These are phyloP conservation scores for Lachancea lanzarotensis DNA, from an alignment of 805 yeast genomes.

Conservation along the genomic window DNA sequence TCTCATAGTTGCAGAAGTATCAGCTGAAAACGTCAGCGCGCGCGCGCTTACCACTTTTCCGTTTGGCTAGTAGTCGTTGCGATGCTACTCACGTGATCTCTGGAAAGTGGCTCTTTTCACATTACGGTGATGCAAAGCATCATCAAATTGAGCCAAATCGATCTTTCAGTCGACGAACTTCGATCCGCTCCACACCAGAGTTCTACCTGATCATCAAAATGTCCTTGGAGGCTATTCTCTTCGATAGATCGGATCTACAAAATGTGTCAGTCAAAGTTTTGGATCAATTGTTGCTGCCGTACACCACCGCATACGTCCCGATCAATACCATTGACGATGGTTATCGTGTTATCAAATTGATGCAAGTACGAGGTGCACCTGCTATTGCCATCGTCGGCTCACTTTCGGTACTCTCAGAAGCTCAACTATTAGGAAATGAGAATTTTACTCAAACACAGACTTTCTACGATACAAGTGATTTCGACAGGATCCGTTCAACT, in stretches of 20 bases:
- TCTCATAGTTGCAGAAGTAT: too few species aligned
- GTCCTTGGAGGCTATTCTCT: slow-evolving; percentile 62
- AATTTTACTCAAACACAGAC: slow-evolving; percentile 21
- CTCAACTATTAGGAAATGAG: slow-evolving; percentile 31
- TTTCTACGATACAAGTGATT: slow-evolving; percentile 30
- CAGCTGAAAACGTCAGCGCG: too few species aligned
- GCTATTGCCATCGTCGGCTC: slow-evolving; percentile 96
- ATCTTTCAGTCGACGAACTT: too few species aligned
- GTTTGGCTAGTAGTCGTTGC: too few species aligned
- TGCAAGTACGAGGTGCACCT: slow-evolving; percentile 98
- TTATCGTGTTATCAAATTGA: slow-evolving; percentile 69
- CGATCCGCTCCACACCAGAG: too few species aligned
- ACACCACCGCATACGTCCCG: slow-evolving; percentile 59
- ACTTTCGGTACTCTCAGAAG: slow-evolving; percentile 73
- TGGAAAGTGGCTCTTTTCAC: too few species aligned
- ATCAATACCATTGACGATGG: slow-evolving; percentile 68
- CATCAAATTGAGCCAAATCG: too few species aligned
- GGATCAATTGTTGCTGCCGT: slow-evolving; percentile 81
- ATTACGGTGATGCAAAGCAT: too few species aligned
- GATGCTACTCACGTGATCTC: too few species aligned
- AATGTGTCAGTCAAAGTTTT: slow-evolving; percentile 48
- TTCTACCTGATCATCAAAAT: slow-evolving; percentile 10
- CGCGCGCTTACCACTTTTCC: too few species aligned
- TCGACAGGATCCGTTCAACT: slow-evolving; percentile 32
- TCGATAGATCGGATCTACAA: slow-evolving; percentile 36